phyloP scores from a whole-genome alignment of 75 land plant species.

The Azolla pinnata region DNA sequence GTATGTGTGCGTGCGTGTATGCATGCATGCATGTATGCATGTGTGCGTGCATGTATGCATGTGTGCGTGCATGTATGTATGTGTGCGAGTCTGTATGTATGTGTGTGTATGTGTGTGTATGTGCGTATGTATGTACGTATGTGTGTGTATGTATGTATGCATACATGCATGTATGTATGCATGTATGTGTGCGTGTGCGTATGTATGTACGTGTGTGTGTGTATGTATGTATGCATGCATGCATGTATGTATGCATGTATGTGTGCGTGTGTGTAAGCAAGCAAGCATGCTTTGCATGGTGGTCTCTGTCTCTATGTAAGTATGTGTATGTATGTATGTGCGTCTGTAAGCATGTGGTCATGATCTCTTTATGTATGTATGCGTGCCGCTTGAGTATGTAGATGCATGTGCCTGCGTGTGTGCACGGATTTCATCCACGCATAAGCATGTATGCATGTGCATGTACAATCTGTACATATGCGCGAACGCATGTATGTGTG shows the following conservation, averaged over 20 bases:
- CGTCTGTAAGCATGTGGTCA: no score
- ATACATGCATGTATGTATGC: background rate
- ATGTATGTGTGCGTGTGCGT: background rate
- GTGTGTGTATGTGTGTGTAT: background rate
- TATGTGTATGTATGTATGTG: no score
- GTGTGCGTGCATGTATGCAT: background rate
- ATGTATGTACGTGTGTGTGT: constrained; percentile 4
- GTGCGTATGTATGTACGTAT: background rate
- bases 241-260: background rate
- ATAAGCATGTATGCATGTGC: no score
- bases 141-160: background rate
- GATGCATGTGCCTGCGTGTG: no score
- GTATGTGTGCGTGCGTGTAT: background rate
- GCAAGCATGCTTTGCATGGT: no score
- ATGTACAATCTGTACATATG: no score
- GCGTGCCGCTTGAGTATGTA: no score
- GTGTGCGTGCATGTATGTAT: background rate
- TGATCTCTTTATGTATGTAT: no score
- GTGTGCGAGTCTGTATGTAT: background rate
- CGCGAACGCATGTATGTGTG: no score
- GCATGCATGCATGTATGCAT: background rate
- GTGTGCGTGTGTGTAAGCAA: constrained; percentile 1
- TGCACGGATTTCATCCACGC: no score
- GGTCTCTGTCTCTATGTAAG: no score
- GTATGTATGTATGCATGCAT: background rate